Evolutionary conservation across 2,329 filamentous ascomycete genomes (phyloP).

Genomic region (Ceratocystis colombiana): DNA sequence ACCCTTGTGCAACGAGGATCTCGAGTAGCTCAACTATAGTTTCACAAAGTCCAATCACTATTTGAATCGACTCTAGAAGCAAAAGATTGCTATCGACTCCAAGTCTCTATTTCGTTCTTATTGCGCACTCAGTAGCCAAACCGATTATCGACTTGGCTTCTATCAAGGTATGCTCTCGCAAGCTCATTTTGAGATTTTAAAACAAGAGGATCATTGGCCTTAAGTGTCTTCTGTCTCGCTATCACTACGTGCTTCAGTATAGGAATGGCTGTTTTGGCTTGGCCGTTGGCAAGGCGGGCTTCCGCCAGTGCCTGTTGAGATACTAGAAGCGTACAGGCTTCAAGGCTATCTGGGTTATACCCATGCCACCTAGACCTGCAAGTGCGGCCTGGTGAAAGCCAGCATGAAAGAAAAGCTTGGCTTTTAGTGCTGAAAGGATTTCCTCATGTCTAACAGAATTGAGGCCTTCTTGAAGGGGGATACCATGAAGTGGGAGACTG

Average conservation of each 20-base stretch:
- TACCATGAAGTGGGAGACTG: not conserved
- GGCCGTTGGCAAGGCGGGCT: not conserved
- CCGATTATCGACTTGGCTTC: not conserved
- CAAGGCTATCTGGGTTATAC: not conserved
- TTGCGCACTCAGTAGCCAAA: too few relatives aligned
- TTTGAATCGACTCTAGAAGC: too few relatives aligned
- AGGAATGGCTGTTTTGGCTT: not conserved
- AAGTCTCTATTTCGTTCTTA: too few relatives aligned
- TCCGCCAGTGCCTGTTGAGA: not conserved
- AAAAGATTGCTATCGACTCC: too few relatives aligned
- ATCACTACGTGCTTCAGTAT: not conserved
- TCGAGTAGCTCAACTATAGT: too few relatives aligned
- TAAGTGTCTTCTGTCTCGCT: too few relatives aligned
- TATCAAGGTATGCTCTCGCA: not conserved
- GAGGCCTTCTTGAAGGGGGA: not conserved
- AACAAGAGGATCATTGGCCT: not conserved
- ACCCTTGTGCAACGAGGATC: too few relatives aligned
- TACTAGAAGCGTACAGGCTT: not conserved
- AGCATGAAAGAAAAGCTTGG: not conserved
- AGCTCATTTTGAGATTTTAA: not conserved
- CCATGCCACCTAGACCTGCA: not conserved
- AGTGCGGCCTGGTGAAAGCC: not conserved
- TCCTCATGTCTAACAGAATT: not conserved
- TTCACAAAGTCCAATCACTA: too few relatives aligned
- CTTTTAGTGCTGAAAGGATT: not conserved